Evolutionary conservation across 2,329 filamentous ascomycete species (phyloP).

Genomic region (Hirsutella minnesotensis): DNA sequence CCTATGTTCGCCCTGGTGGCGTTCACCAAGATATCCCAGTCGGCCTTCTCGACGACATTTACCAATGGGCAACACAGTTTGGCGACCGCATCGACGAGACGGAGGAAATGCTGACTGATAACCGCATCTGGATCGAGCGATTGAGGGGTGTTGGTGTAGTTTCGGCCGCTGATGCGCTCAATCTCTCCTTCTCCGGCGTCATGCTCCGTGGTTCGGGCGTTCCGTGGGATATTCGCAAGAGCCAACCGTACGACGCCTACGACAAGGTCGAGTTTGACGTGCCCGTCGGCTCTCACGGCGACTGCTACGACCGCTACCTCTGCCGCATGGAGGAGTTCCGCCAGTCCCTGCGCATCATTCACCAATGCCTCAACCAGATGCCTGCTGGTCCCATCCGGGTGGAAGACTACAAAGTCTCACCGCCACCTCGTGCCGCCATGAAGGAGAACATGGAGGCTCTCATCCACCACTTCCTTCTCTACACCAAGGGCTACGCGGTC

Average conservation of each 20-base stretch:
- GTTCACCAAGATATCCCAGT: slow-evolving; percentile 91
- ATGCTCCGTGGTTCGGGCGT: slow-evolving; percentile 97
- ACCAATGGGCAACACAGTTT: slow-evolving; percentile 99
- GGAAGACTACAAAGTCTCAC: slow-evolving; percentile 97
- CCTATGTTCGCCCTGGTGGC: slow-evolving; percentile 92
- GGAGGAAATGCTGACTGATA: slow-evolving; percentile 96
- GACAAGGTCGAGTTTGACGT: slow-evolving; percentile 97
- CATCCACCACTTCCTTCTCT: slow-evolving; percentile 97
- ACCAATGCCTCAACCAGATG: slow-evolving; percentile 99
- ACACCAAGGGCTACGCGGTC: slow-evolving; percentile 96
- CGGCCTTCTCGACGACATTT: slow-evolving; percentile 94
- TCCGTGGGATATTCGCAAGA: slow-evolving; percentile 94
- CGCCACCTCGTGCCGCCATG: slow-evolving; percentile 93
- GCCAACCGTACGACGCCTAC: slow-evolving; percentile 93
- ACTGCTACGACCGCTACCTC: slow-evolving; percentile 98
- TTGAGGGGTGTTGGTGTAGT: slow-evolving; percentile 88
- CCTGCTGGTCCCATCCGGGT: slow-evolving; percentile 86
- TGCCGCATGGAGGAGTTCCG: slow-evolving; percentile 99
- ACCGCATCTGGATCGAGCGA: slow-evolving; percentile 96
- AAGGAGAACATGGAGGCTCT: slow-evolving; percentile 99
- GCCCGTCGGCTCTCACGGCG: slow-evolving; percentile 88
- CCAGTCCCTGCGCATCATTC: slow-evolving; percentile 93
- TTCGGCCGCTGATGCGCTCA: slow-evolving; percentile 83
- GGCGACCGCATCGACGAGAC: slow-evolving; percentile 97
- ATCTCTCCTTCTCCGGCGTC: slow-evolving; percentile 91